A percentile compares a stretch with the other conserved stretches of the same genome.
phyloP scores from a whole-genome alignment of 2,329 filamentous ascomycete genomes.

The Ilyonectria mors-panacis region DNA sequence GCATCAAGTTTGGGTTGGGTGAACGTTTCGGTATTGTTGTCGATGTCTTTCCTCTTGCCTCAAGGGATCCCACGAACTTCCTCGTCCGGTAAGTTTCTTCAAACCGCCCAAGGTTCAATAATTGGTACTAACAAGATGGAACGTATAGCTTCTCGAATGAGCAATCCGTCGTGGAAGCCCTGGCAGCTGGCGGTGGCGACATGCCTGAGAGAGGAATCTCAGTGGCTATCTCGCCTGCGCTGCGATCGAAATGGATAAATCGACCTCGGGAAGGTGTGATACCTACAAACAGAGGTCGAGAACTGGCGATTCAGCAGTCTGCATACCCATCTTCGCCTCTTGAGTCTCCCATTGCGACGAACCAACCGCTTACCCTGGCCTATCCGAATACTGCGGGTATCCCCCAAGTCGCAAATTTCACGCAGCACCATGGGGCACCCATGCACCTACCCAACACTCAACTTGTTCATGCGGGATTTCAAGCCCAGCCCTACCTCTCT shows the following conservation, averaged over 20 bases:
- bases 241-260: slow-evolving; percentile 52
- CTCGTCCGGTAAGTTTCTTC: slow-evolving; percentile 49
- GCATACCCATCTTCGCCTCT: not conserved
- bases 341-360: not conserved
- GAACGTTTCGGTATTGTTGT: slow-evolving; percentile 51
- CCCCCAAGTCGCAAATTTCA: slow-evolving; percentile 19
- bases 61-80: slow-evolving; percentile 36
- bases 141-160: slow-evolving; percentile 47
- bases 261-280: slow-evolving; percentile 1
- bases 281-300: slow-evolving; percentile 14
- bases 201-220: slow-evolving; percentile 48
- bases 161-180: slow-evolving; percentile 45
- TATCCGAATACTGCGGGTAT: slow-evolving; percentile 2
- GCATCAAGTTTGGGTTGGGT: slow-evolving; percentile 50
- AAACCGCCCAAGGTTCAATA: not conserved
- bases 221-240: slow-evolving; percentile 46
- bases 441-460: slow-evolving; percentile 9
- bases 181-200: slow-evolving; percentile 39
- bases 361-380: slow-evolving; percentile 14
- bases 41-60: slow-evolving; percentile 40
- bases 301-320: slow-evolving; percentile 7
- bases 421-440: slow-evolving; percentile 27
- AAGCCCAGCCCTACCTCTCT: slow-evolving; percentile 11
- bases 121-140: not conserved
- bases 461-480: slow-evolving; percentile 1